Percentiles rank a stretch among this genome's conserved stretches.
Evolutionary conservation across 106 monocot genomes (phyloP).

Genomic region (Phalaenopsis equestris): DNA sequence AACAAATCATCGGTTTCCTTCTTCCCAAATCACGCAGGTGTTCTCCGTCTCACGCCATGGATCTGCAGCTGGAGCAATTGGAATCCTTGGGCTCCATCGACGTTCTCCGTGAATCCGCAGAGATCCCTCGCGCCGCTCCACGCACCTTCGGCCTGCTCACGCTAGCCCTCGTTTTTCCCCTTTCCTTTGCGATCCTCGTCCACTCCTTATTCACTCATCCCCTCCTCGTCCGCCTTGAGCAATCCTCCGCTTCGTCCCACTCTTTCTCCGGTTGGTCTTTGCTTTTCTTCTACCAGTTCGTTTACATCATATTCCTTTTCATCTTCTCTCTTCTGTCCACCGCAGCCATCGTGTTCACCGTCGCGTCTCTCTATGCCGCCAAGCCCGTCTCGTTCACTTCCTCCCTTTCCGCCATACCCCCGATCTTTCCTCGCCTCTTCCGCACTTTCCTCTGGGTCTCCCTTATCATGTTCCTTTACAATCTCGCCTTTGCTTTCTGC

Average conservation of each 20-base stretch:
- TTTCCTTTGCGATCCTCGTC: slow-evolving; percentile 14
- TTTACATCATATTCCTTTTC: slow-evolving; percentile 7
- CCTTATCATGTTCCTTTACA: slow-evolving; percentile 11
- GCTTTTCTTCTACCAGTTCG: background rate
- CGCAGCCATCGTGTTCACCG: slow-evolving; percentile 55
- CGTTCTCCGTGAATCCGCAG: slow-evolving; percentile 7
- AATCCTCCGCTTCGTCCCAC: slow-evolving; percentile 1
- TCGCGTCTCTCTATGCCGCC: slow-evolving; percentile 57
- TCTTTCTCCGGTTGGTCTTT: background rate
- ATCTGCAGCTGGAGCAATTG: slow-evolving; percentile 12
- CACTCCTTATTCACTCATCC: slow-evolving; percentile 9
- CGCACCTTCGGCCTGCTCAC: slow-evolving; percentile 13
- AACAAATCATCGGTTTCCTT: background rate
- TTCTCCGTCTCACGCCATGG: background rate
- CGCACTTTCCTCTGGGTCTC: slow-evolving; percentile 13
- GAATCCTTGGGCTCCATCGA: background rate
- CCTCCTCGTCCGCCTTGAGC: slow-evolving; percentile 11
- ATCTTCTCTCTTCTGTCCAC: slow-evolving; percentile 69
- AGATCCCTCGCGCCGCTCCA: slow-evolving; percentile 13
- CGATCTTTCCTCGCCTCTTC: slow-evolving; percentile 9
- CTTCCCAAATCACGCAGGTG: background rate
- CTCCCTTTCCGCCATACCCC: slow-evolving; percentile 31
- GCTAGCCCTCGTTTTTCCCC: slow-evolving; percentile 9
- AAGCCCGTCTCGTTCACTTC: slow-evolving; percentile 48
- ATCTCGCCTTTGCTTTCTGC: slow-evolving; percentile 19